Conservation (phyloP, 164 flowering plant genomes). For the Aristolochia californica region DNA sequence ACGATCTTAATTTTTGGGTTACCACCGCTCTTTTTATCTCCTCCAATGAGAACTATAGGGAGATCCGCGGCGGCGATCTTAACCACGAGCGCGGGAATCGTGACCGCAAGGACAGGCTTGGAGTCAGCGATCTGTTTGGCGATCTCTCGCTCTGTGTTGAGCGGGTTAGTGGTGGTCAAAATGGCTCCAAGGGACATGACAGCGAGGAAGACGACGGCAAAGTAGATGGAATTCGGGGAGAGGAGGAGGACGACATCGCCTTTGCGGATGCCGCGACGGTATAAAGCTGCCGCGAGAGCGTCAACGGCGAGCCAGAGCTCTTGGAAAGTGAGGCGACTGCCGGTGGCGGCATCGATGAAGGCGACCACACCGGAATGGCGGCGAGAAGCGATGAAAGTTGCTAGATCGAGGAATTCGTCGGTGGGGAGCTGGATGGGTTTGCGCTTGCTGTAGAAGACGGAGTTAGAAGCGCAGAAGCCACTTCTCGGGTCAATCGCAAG, state of each 20-base stretch:
- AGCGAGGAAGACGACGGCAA: conserved; percentile 67
- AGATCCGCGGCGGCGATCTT: conserved; percentile 48
- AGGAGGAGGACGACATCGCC: conserved; percentile 81
- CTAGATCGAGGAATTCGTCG: conserved; percentile 41
- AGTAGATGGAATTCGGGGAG: conserved; percentile 81
- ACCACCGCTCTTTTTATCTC: not conserved
- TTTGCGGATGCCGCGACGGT: conserved; percentile 50
- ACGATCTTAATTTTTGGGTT: conserved; percentile 12
- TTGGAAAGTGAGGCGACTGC: conserved; percentile 48
- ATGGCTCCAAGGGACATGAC: conserved; percentile 82
- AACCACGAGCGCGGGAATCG: conserved; percentile 38
- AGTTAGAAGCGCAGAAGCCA: conserved; percentile 57
- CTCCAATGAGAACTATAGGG: conserved; percentile 44
- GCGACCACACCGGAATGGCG: conserved; percentile 59
- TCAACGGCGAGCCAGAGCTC: conserved; percentile 61
- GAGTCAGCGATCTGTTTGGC: conserved; percentile 66
- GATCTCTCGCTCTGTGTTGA: conserved; percentile 71
- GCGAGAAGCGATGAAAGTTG: conserved; percentile 76
- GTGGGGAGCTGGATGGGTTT: conserved; percentile 45
- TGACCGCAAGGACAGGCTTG: conserved; percentile 64
- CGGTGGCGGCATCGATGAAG: conserved; percentile 79
- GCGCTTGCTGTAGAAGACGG: conserved; percentile 78
- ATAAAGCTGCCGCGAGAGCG: conserved; percentile 45
- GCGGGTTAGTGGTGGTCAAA: conserved; percentile 84
- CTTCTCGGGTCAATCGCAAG: conserved; percentile 30